Evolutionary conservation across 75 land plant species (phyloP).

Genomic region (Selaginella tamariscina): DNA sequence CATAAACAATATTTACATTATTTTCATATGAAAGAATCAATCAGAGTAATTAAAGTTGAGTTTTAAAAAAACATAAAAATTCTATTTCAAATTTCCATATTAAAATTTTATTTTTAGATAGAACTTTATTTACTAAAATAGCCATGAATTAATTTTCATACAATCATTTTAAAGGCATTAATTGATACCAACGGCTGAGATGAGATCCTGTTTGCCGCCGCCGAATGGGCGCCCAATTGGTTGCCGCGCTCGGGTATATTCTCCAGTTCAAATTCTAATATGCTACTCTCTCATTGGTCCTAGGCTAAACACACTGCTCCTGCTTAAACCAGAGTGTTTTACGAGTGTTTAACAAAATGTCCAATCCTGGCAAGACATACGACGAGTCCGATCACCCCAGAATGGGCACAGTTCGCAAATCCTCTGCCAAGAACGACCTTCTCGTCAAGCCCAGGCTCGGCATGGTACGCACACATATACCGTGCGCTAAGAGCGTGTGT

Average conservation of each 20-base stretch:
- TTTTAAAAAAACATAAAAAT: too few relatives aligned
- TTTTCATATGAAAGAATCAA: too few relatives aligned
- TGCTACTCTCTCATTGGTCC: background rate
- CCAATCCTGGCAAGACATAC: conserved; percentile 13
- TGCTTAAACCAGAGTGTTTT: background rate
- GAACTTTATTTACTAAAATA: too few relatives aligned
- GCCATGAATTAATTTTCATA: too few relatives aligned
- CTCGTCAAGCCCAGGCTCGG: conserved; percentile 17
- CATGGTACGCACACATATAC: background rate
- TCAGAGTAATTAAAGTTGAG: too few relatives aligned
- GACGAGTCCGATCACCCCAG: conserved; percentile 17
- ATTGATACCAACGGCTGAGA: too few relatives aligned
- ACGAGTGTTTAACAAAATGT: background rate
- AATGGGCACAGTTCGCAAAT: conserved; percentile 14
- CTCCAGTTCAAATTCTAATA: background rate
- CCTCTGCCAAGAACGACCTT: conserved; percentile 8
- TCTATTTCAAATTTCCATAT: too few relatives aligned
- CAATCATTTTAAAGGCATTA: too few relatives aligned
- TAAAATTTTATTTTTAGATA: too few relatives aligned
- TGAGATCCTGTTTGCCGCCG: too few relatives aligned
- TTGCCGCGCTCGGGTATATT: background rate
- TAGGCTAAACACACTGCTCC: background rate
- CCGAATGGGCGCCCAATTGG: background rate
- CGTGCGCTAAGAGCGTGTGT: background rate
- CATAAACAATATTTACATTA: too few relatives aligned